Percentiles rank a stretch among this genome's conserved stretches.
These are phyloP conservation scores for Umbellularia californica DNA, from an alignment of 164 flowering plant species.

Conservation along the genomic window DNA sequence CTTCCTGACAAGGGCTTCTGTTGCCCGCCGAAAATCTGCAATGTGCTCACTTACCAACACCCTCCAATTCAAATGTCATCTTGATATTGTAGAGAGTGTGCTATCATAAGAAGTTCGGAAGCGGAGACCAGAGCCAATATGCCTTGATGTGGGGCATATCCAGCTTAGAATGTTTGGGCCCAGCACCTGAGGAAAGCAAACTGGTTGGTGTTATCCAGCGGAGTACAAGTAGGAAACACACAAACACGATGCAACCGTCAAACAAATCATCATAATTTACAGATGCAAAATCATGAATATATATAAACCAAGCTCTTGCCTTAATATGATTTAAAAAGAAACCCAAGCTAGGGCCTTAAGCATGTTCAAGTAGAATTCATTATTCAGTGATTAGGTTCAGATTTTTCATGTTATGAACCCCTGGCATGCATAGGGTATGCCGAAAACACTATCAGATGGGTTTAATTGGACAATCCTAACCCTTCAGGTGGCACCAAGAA, in stretches of 20 bases:
- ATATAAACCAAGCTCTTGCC: background rate
- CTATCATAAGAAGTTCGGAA: slow-evolving; percentile 59
- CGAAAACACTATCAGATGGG: background rate
- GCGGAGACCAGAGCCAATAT: slow-evolving; percentile 73
- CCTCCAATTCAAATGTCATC: slow-evolving; percentile 9
- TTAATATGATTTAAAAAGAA: no score
- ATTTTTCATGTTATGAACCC: background rate
- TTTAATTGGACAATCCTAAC: background rate
- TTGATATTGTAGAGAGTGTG: slow-evolving; percentile 5
- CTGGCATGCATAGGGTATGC: background rate
- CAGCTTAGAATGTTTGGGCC: slow-evolving; percentile 75
- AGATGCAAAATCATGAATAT: background rate
- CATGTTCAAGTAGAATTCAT: background rate
- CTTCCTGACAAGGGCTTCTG: background rate
- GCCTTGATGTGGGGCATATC: slow-evolving; percentile 69
- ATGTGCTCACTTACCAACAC: background rate
- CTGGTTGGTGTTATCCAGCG: background rate
- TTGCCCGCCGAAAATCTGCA: no score
- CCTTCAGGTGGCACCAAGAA: background rate
- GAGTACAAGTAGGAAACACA: background rate
- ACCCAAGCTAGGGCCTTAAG: background rate
- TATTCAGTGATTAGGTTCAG: background rate
- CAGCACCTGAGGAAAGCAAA: slow-evolving; percentile 46
- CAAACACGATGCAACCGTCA: background rate
- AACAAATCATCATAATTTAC: background rate